These are phyloP conservation scores for Dendrostoma leiphaemia DNA, from an alignment of 2,329 filamentous ascomycete genomes.

Conservation along the genomic window DNA sequence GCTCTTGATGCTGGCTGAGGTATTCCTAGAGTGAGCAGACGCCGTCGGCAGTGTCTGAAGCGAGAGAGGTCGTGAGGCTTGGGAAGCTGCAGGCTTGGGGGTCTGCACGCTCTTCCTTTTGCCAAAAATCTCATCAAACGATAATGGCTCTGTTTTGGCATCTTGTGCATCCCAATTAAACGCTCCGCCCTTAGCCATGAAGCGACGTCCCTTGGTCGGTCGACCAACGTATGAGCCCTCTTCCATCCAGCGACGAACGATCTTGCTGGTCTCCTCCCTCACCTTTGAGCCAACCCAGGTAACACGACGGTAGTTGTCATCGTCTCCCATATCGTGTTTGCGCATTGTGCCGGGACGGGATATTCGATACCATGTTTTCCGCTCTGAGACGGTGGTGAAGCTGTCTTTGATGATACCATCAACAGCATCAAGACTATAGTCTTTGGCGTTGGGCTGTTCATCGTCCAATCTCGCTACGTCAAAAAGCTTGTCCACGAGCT, in stretches of 20 bases:
- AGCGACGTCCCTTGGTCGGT: conserved; percentile 39
- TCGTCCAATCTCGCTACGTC: conserved; percentile 32
- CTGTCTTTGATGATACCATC: conserved; percentile 50
- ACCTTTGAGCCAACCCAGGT: conserved; percentile 55
- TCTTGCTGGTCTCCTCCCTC: conserved; percentile 52
- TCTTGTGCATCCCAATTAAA: conserved; percentile 64
- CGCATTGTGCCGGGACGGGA: conserved; percentile 59
- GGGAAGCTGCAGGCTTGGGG: conserved; percentile 26
- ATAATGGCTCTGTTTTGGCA: conserved; percentile 47
- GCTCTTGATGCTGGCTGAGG: conserved; percentile 8
- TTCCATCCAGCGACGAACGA: conserved; percentile 65
- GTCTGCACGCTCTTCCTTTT: conserved; percentile 30
- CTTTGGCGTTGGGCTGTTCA: conserved; percentile 14
- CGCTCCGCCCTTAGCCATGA: conserved; percentile 41
- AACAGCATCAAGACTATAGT: conserved; percentile 32
- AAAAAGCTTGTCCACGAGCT: conserved; percentile 31
- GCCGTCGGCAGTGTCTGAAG: background rate
- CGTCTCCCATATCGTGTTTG: conserved; percentile 54
- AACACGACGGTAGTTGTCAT: conserved; percentile 59
- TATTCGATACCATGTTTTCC: conserved; percentile 64
- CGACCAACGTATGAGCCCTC: conserved; percentile 56
- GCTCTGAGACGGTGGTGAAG: conserved; percentile 54
- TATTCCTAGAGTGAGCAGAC: conserved; percentile 7
- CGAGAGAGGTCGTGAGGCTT: conserved; percentile 17
- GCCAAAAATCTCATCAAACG: conserved; percentile 45